Evolutionary conservation across 225 moss, liverwort and hornwort species (phyloP).

Genomic region (Sphagnum tenellum): DNA sequence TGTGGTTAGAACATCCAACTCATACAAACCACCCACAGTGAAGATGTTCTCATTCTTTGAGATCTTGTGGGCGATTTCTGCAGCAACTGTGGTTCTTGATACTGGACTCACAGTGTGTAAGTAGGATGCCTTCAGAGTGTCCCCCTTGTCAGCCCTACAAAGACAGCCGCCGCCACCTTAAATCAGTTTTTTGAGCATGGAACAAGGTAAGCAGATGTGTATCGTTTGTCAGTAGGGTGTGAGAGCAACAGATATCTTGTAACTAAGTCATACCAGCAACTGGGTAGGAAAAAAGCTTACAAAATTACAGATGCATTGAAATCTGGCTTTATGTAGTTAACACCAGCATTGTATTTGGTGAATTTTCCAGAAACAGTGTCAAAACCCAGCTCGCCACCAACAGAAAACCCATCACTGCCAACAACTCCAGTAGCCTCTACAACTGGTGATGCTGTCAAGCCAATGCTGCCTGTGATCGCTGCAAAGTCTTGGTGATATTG

Average conservation of each 20-base stretch:
- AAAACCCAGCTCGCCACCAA: too few species aligned
- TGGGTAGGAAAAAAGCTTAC: background rate
- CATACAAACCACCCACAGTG: conserved; percentile 55
- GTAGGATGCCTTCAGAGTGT: conserved; percentile 42
- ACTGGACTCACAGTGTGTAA: conserved; percentile 35
- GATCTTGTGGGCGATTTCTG: conserved; percentile 47
- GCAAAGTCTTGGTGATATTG: conserved; percentile 40
- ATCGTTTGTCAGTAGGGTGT: too few species aligned
- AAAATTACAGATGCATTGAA: too few species aligned
- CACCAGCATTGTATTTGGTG: too few species aligned
- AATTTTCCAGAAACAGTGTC: too few species aligned
- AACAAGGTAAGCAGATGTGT: too few species aligned
- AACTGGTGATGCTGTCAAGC: too few species aligned
- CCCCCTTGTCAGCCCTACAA: conserved; percentile 22
- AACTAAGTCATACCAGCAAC: background rate
- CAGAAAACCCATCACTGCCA: too few species aligned
- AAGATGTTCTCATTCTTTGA: conserved; percentile 60
- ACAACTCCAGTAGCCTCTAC: too few species aligned
- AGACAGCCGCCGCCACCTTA: too few species aligned
- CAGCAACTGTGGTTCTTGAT: conserved; percentile 40
- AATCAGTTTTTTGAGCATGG: too few species aligned
- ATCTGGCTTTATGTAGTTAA: too few species aligned
- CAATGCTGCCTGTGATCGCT: conserved; percentile 6
- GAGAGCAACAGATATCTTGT: background rate
- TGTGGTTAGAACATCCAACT: conserved; percentile 47